Evolutionary conservation across 1,284 basidiomycete species (phyloP), one percentile per base, ranked within the genome.

Genomic region (Mycena sp.): DNA sequence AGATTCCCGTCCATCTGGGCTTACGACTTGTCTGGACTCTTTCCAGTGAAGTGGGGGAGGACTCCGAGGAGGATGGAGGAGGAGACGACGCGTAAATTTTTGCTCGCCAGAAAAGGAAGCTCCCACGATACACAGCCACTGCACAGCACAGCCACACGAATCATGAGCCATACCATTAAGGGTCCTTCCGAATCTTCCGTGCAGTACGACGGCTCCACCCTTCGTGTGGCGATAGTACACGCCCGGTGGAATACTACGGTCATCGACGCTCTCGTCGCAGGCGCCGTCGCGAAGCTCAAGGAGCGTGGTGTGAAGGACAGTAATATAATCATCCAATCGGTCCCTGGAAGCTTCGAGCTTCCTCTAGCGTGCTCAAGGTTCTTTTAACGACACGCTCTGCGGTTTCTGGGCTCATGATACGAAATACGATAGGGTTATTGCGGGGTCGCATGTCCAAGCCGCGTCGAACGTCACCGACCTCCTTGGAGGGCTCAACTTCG

Each of bases 311-410:
- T 99, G 67, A 93, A 93, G 80, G 87, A 93, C 62, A 85, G 86
- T 73, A 97, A 98, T 74, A 98, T 99, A 70, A 85, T 95, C 61
- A 82, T 98, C 57, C 92, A 97, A 80, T 91, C 89, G 28, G 95
- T 99, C 1, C 96, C 97, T 0, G 97, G 97, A 19, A 94, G 92
- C 78, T 98, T 90, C 76, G 95, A 98, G 81, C 85, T 98, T n/a
- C 95, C 95, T 5, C 80, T 96, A 65, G 95, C 95, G 12, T 89
- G 87, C 71, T 85, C 85, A 73, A 92, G 85, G 92, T 95, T 81
- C 75, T 84, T 80, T 38, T 50, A 32, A 28, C 41, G 12, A 35
- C 46, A 45, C 28, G 30, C 23, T 21, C 21, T 23, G 45, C 57
- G 21, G 60, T 56, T 40, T 51, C 6, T 40, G 45, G 35, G 23